These are phyloP conservation scores for Trichoderma harzianum DNA, from an alignment of 2,329 filamentous ascomycete genomes.

Conservation along the genomic window DNA sequence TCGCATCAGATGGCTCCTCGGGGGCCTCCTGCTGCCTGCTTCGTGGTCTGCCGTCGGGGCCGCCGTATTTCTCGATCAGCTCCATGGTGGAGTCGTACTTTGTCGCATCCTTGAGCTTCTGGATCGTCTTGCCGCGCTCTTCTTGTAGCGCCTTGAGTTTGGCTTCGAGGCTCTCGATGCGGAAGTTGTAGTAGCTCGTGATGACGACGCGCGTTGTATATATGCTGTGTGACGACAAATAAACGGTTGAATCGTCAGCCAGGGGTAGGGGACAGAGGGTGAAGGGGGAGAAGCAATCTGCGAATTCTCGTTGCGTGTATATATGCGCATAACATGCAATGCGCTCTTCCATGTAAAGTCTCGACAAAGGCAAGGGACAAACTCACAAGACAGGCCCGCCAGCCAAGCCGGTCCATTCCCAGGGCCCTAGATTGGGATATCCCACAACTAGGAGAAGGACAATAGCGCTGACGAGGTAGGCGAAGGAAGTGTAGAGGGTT, in stretches of 20 bases:
- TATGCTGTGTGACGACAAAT: slow-evolving; percentile 55
- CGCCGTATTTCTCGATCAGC: slow-evolving; percentile 90
- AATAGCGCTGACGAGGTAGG: slow-evolving; percentile 81
- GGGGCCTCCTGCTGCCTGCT: slow-evolving; percentile 31
- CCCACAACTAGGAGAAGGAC: slow-evolving; percentile 83
- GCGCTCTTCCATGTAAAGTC: not conserved
- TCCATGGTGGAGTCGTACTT: slow-evolving; percentile 95
- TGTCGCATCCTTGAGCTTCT: slow-evolving; percentile 90
- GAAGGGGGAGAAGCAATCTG: not conserved
- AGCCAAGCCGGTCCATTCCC: slow-evolving; percentile 74
- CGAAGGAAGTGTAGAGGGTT: slow-evolving; percentile 87
- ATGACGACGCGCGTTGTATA: slow-evolving; percentile 67
- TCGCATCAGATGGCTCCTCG: slow-evolving; percentile 4
- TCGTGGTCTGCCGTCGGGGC: slow-evolving; percentile 45
- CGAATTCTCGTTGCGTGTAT: not conserved
- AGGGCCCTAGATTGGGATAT: slow-evolving; percentile 69
- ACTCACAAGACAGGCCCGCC: slow-evolving; percentile 75
- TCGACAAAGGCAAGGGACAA: not conserved
- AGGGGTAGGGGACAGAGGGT: not conserved
- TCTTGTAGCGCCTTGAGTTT: slow-evolving; percentile 72
- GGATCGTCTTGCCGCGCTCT: slow-evolving; percentile 82
- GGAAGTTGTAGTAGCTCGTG: slow-evolving; percentile 74
- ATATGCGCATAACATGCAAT: not conserved
- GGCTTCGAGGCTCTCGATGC: slow-evolving; percentile 65
- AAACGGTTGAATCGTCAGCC: not conserved